Evolutionary conservation across 805 yeast species (phyloP), one percentile per base, ranked within the genome.

Genomic region (Metschnikowia corniflorae): DNA sequence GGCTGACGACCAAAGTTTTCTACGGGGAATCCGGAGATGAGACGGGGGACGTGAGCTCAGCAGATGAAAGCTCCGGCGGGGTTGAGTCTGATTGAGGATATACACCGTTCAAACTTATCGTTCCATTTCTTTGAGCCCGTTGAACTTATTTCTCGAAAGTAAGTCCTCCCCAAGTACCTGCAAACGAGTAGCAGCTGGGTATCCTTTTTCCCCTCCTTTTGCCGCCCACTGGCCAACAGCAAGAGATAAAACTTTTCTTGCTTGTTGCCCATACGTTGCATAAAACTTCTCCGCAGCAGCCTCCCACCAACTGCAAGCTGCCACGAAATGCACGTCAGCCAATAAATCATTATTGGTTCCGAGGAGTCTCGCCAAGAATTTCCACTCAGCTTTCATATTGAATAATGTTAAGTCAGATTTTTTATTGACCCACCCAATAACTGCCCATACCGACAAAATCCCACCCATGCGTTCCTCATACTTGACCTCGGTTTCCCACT

Each of bases 241-340:
- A 8, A 74, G 45, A 6, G 44, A 48, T 40, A 88, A 49, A 19
- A 87, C 37, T 55, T 93, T 93, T 5, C 29, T 37, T 3, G 77
- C 93, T 62, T 91, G 97, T 4, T 45, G 58, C 0, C 89, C 88
- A 57, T 79, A 91, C 1, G 69, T 71, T 7, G 54, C 52, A 6
- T 70, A 35, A 38, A 91, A 75, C 27, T 77, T 68, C 7, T 49
- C 43, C 0, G 85, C 89, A 32, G 82, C 70, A 5, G 88, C 78
- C 47, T 93, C 97, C 95, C 97, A 87, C 97, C 97, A 89, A 22
- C 83, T 76, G 2, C 86, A 81, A 4, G 80, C 71, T 2, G 82
- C 75, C 0, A 78, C 68, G 53, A 71, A 89, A 55, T 89, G 95
- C 1, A 82, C 73, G 46, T 86, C 82, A 0, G 77, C 65, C 9